Evolutionary conservation across 768 basidiomycete species (phyloP), one percentile per base, ranked within the genome.

Genomic region (Arthromyces matolae): DNA sequence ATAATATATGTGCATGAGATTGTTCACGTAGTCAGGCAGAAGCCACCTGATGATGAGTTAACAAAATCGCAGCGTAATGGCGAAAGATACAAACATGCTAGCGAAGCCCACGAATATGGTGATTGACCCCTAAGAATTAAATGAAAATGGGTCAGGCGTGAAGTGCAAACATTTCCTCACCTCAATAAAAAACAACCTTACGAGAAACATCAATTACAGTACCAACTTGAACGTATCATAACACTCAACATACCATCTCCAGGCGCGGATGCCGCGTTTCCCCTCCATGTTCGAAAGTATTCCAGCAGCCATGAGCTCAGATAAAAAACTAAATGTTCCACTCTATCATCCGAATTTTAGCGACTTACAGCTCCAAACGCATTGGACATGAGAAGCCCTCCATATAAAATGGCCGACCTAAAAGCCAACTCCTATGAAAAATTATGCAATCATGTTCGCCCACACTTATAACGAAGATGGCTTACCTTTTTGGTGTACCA

Each of bases 131-230:
- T 87, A 35, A 20, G 45, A 38, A 19, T 8, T 38, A 18, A 14
- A 46, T 36, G 18, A 36, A 8, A 49, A 35, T 25, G 32, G 28
- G 8, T 13, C 12, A 8, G 40, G 16, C 27, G 19, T 13, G 8
- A 1, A 16, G 8, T n/a, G 1, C 39, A 24, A 24, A 2, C 2
- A 8, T 18, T 2, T 31, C 7, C 3, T 12, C 61, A 76, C 83
- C 71, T 84, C 86, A 35, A 86, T 83, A 58, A 75, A 84, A 60
- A 88, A 88, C 29, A 87, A 54, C 85, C 84, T 81, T 50, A 2
- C 18, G 9, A 5, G 1, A 9, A 38, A 37, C 16, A 23, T 47
- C 8, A 41, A 18, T 6, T 5, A 8, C 32, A 13, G 14, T 20
- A 6, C 12, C 13, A n/a, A 8, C 23, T 28, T 20, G 8, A 22